A percentile compares a stretch with the other conserved stretches of the same genome.
These are phyloP conservation scores for Dothideomycetidae sp. DNA, from an alignment of 2,329 filamentous ascomycete genomes.

Conservation along the genomic window DNA sequence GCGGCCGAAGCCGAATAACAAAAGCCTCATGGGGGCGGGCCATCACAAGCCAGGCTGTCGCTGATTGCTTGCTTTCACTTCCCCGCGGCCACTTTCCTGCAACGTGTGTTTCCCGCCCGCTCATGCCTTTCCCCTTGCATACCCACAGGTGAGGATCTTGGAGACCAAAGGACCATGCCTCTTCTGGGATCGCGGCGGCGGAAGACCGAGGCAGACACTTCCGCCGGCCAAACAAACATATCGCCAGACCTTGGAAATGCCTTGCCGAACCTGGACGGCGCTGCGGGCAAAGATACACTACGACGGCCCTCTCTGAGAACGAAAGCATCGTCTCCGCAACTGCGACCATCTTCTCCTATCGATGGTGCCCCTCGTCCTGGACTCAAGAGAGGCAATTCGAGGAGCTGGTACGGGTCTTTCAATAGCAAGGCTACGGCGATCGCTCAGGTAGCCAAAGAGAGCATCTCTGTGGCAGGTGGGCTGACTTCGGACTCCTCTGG, in stretches of 20 bases:
- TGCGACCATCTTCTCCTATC: not conserved
- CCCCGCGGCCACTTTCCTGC: not conserved
- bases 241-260: not conserved
- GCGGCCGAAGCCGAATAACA: not conserved
- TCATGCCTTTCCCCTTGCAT: not conserved
- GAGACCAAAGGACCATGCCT: constrained; percentile 2
- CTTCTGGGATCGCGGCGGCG: constrained; percentile 20
- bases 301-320: constrained; percentile 5
- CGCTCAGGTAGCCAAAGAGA: constrained; percentile 33
- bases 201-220: constrained; percentile 27
- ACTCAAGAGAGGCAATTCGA: constrained; percentile 6
- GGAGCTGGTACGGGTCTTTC: constrained; percentile 34
- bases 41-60: constrained; percentile 1
- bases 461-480: constrained; percentile 30
- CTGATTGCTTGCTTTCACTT: not conserved
- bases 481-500: constrained; percentile 27
- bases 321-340: constrained; percentile 7
- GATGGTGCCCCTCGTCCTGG: constrained; percentile 5
- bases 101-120: not conserved
- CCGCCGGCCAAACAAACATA: constrained; percentile 18
- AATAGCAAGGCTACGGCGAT: constrained; percentile 32
- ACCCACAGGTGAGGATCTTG: not conserved
- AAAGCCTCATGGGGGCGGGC: constrained; percentile 7
- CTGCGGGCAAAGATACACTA: not conserved
- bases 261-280: no score